Percentiles rank a stretch among this genome's conserved stretches.
Conservation (phyloP, 768 basidiomycete species). For the Tremella yokohamensis region DNA sequence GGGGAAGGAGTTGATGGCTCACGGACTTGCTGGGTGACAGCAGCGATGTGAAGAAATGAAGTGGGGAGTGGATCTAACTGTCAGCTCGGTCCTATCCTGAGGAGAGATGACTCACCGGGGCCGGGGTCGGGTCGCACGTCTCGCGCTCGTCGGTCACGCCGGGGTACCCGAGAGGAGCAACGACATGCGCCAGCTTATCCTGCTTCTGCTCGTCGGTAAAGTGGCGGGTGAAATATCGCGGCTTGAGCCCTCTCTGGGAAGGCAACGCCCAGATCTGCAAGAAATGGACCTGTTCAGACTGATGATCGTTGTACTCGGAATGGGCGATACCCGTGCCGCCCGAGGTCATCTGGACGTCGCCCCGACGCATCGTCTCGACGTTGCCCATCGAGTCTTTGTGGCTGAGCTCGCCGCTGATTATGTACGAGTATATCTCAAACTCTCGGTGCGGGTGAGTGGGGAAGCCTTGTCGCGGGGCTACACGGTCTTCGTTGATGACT, state of each 20-base stretch:
- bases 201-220: constrained; percentile 78
- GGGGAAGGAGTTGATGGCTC: constrained; percentile 55
- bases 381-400: constrained; percentile 89
- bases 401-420: constrained; percentile 57
- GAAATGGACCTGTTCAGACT: constrained; percentile 55
- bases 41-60: constrained; percentile 66
- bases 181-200: constrained; percentile 67
- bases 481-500: constrained; percentile 73
- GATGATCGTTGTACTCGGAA: constrained; percentile 59
- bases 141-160: constrained; percentile 66
- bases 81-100: not conserved
- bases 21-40: constrained; percentile 61
- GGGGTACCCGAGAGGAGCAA: constrained; percentile 65
- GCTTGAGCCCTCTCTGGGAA: constrained; percentile 56
- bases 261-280: constrained; percentile 70
- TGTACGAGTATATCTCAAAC: constrained; percentile 88
- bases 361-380: constrained; percentile 79
- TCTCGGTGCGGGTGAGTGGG: constrained; percentile 64
- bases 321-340: constrained; percentile 89
- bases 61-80: constrained; percentile 42
- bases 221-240: constrained; percentile 82
- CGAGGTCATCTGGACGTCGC: constrained; percentile 85
- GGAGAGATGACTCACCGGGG: constrained; percentile 20
- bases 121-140: constrained; percentile 73
- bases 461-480: constrained; percentile 65